Base-by-base conservation (phyloP, 2,329 filamentous ascomycete species). In the Exserohilum rostratum region DNA sequence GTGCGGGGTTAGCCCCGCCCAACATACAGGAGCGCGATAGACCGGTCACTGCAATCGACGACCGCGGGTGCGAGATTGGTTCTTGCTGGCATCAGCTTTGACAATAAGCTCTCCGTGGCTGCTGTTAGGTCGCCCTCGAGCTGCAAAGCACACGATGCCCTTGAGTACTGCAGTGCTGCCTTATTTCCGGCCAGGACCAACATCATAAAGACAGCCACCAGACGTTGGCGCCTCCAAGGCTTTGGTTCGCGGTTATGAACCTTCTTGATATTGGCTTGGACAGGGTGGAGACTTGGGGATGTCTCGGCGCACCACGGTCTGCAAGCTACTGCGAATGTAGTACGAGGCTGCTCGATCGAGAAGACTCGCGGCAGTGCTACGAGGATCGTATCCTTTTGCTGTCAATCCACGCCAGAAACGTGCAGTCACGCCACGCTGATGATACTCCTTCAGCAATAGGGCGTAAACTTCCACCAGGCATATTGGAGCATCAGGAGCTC, bases 1-100 rank as follows among this genome's bases (percentile, higher is more conserved):
- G 60, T 66, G 65, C 65, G 65, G 65, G 65, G 65, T 63, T 61
- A 57, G 47, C 46, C 39, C 47, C 40, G 35, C 49, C 44, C 27
- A 33, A 43, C 46, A 31, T 47, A 51, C 50, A 44, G 49, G 50
- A 27, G 30, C 48, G 40, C 35, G 31, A 34, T 39, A 44, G 34
- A 31, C 50, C 42, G 47, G 50, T 51, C 50, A 33, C 27, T 35
- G 27, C 25, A 48, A 57, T 40, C 39, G 42, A 29, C 15, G 15
- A 17, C 12, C 17, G 15, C 37, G 43, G 33, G 22, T 35, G 31
- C 11, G 29, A 11, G n/a, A 45, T 49, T 25, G 17, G 15, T 37
- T 34, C 17, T 35, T 49, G 27, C 31, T 40, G 44, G 39, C 25
- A 30, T 5, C 22, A 17, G 27, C 12, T 31, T 30, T 27, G 20